Base-by-base conservation (phyloP, 805 yeast species). In the Ogataea salicorniae region DNA sequence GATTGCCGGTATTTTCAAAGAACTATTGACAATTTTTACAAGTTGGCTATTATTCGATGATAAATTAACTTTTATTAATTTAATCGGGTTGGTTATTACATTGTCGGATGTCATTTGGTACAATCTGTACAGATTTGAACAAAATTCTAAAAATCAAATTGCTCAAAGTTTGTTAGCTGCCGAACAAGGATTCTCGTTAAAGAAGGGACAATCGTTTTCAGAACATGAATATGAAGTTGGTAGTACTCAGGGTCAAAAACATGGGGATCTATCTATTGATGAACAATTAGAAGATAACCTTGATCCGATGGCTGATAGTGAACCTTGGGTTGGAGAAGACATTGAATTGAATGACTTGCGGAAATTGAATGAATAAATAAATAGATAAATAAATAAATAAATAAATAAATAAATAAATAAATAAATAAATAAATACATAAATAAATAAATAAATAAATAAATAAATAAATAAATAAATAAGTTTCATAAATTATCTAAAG, bases 1-100 rank as follows among this genome's bases (percentile, higher is more conserved):
- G 6, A 80, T 94, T 39, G 95, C 95, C 0, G 99, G 99, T 1
- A 87, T 94, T 16, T 87, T 92, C 63, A 94, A 94, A 62, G 99
- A 94, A 64, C 72, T 94, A 15, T 70, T 91, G 41, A 94, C 99
- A 0, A 89, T 94, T 36, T 57, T 77, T 33, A 74, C 84, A 1
- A 70, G 83, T 4, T 80, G 92, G 48, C 52, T 88, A 5, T 73
- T 91, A 2, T 87, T 89, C 64, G 84, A 84, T 37, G 99, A 94
- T 64, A 64, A 66, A 36, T 71, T 94, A 43, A 79, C 86, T 7
- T 60, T 75, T 17, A 64, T 87, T 46, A 94, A 94, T 66, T 68
- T 80, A 42, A 46, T 84, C 8, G 99, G 99, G 0, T 74, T 94
- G 59, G 53, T 76, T 0, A 68, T 92, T 7, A 89, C 97, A 0